phyloP scores from a whole-genome alignment of 2,329 filamentous ascomycete species.

The Lecanosticta acicola region DNA sequence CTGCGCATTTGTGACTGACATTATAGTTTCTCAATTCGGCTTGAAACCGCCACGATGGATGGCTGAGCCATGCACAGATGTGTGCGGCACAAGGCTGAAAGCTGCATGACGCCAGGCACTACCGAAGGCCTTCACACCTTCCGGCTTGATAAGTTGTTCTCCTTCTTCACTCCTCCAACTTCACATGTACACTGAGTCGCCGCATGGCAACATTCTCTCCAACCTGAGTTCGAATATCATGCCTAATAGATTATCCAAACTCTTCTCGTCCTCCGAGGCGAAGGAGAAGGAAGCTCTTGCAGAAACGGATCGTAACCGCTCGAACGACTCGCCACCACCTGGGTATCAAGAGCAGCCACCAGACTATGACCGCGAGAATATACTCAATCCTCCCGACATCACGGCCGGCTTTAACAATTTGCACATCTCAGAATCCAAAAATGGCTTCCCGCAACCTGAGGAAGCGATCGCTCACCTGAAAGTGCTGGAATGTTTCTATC shows the following conservation, averaged over 20 bases:
- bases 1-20: slow-evolving; percentile 1
- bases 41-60: not conserved
- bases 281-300: slow-evolving; percentile 29
- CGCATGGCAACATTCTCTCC: not conserved
- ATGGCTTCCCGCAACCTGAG: slow-evolving; percentile 41
- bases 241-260: slow-evolving; percentile 26
- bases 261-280: slow-evolving; percentile 24
- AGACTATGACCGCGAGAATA: slow-evolving; percentile 22
- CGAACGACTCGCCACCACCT: slow-evolving; percentile 18
- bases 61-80: slow-evolving; percentile 3
- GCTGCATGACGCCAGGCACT: not conserved
- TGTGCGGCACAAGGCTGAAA: not conserved
- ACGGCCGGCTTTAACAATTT: slow-evolving; percentile 29
- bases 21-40: not conserved
- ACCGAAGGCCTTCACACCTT: not conserved
- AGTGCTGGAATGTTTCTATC: slow-evolving; percentile 62
- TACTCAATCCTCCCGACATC: slow-evolving; percentile 23
- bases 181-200: not conserved
- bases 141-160: not conserved
- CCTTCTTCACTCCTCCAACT: not conserved
- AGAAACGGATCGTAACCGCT: slow-evolving; percentile 17
- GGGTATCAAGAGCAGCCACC: slow-evolving; percentile 18
- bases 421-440: slow-evolving; percentile 26
- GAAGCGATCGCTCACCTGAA: slow-evolving; percentile 69
- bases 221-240: slow-evolving; percentile 11